Evolutionary conservation across 1,284 basidiomycete species (phyloP).

Genomic region (Cutaneotrichosporon sp.): DNA sequence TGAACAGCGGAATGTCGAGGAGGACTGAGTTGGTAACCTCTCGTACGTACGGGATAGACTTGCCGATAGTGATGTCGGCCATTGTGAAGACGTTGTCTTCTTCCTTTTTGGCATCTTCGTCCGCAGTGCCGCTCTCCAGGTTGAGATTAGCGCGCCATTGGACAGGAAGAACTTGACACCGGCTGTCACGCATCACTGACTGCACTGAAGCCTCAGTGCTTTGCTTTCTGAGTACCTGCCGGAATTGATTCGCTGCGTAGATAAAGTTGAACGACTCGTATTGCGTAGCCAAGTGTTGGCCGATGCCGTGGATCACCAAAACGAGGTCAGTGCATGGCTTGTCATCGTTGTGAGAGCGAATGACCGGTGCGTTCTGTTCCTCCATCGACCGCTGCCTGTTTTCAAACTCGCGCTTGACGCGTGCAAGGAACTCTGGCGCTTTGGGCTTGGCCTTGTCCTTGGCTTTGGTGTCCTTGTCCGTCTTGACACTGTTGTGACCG

Average conservation of each 20-base stretch:
- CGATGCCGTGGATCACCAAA: slow-evolving; percentile 54
- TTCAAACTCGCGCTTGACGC: slow-evolving; percentile 12
- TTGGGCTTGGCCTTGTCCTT: slow-evolving; percentile 11
- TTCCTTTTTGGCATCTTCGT: slow-evolving; percentile 49
- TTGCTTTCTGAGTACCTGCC: slow-evolving; percentile 50
- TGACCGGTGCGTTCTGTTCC: slow-evolving; percentile 43
- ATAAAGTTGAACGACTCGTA: slow-evolving; percentile 54
- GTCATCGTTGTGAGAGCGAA: slow-evolving; percentile 40
- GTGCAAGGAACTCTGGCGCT: background rate
- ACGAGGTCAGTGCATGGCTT: slow-evolving; percentile 51
- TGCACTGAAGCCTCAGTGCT: slow-evolving; percentile 48
- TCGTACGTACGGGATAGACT: slow-evolving; percentile 52
- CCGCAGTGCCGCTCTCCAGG: slow-evolving; percentile 48
- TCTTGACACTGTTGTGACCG: too few relatives aligned
- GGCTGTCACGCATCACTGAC: slow-evolving; percentile 50
- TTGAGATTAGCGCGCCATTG: slow-evolving; percentile 55
- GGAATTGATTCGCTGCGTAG: slow-evolving; percentile 53
- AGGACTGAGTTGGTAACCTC: slow-evolving; percentile 53
- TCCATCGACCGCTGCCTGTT: slow-evolving; percentile 25
- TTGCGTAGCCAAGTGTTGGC: slow-evolving; percentile 50
- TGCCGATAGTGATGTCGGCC: slow-evolving; percentile 52
- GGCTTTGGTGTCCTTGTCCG: background rate
- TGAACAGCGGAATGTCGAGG: slow-evolving; percentile 53
- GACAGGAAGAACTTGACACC: slow-evolving; percentile 54
- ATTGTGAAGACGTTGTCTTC: slow-evolving; percentile 53